A percentile compares a stretch with the other conserved stretches of the same genome.
These are phyloP conservation scores for Alnus glutinosa DNA, from an alignment of 306 rosid species.

Conservation along the genomic window DNA sequence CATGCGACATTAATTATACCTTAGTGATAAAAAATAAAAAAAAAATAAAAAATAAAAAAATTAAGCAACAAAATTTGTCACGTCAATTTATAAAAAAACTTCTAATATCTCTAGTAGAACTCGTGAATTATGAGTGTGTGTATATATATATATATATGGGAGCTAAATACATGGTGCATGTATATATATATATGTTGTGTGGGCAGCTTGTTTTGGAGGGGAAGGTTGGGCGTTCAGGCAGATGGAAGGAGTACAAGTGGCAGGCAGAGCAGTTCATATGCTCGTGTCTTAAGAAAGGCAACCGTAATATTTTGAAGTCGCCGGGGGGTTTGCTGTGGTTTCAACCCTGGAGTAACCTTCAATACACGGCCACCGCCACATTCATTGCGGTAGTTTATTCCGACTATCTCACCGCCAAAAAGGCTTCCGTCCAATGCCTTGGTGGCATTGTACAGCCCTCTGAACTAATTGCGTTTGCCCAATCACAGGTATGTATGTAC, in stretches of 20 bases:
- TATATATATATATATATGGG: background rate
- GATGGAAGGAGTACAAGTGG: constrained; percentile 43
- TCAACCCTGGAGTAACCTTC: constrained; percentile 47
- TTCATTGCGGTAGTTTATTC: constrained; percentile 46
- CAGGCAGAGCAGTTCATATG: constrained; percentile 61
- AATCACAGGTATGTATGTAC: constrained; percentile 39
- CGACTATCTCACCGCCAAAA: constrained; percentile 35
- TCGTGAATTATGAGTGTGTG: too few relatives aligned
- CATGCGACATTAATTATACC: too few relatives aligned
- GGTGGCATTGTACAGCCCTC: constrained; percentile 30
- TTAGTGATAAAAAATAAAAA: too few relatives aligned
- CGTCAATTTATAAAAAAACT: too few relatives aligned
- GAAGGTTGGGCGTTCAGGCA: constrained; percentile 24
- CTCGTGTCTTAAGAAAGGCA: constrained; percentile 45
- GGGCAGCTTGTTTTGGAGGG: constrained; percentile 57
- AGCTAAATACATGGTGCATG: background rate
- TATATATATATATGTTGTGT: too few relatives aligned
- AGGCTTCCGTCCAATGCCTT: constrained; percentile 25
- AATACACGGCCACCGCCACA: constrained; percentile 54
- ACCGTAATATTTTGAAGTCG: constrained; percentile 35
- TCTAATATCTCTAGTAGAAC: too few relatives aligned
- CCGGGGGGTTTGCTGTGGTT: constrained; percentile 58
- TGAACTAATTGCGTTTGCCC: constrained; percentile 38
- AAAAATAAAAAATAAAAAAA: too few relatives aligned
- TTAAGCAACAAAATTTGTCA: background rate